phyloP scores from a whole-genome alignment of 805 yeast genomes.

The Lipomyces kockii region DNA sequence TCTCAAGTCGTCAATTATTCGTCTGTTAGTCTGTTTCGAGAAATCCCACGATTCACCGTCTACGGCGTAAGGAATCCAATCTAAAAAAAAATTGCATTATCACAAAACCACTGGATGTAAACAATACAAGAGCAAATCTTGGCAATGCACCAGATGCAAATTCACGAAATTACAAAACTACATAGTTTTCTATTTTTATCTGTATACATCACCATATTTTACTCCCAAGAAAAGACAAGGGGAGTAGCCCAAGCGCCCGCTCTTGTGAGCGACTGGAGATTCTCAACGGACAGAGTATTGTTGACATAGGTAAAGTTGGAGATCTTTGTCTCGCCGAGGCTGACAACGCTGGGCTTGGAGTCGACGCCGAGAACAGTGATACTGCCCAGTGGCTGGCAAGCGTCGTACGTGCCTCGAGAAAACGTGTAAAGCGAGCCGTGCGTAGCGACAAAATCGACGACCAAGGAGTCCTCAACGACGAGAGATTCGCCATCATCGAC shows the following conservation, averaged over 20 bases:
- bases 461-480: neutral
- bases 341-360: slow-evolving; percentile 8
- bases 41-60: too few species aligned
- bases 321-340: neutral
- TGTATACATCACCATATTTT: neutral
- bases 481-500: slow-evolving; percentile 75
- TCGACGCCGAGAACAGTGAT: slow-evolving; percentile 19
- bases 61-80: too few species aligned
- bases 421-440: neutral
- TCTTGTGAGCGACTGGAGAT: slow-evolving; percentile 3
- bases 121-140: too few species aligned
- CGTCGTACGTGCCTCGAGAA: neutral
- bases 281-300: neutral
- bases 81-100: too few species aligned
- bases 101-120: too few species aligned
- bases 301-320: slow-evolving; percentile 8
- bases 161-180: too few species aligned
- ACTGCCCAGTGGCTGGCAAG: slow-evolving; percentile 9
- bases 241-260: slow-evolving; percentile 2
- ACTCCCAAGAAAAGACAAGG: slow-evolving; percentile 2
- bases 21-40: too few species aligned
- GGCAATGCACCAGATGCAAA: too few species aligned
- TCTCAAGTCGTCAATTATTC: too few species aligned
- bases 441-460: slow-evolving; percentile 10
- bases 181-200: neutral